Evolutionary conservation across 495 filamentous ascomycete species (phyloP), one percentile per base, ranked within the genome.

Genomic region (Hamigera avellanea): DNA sequence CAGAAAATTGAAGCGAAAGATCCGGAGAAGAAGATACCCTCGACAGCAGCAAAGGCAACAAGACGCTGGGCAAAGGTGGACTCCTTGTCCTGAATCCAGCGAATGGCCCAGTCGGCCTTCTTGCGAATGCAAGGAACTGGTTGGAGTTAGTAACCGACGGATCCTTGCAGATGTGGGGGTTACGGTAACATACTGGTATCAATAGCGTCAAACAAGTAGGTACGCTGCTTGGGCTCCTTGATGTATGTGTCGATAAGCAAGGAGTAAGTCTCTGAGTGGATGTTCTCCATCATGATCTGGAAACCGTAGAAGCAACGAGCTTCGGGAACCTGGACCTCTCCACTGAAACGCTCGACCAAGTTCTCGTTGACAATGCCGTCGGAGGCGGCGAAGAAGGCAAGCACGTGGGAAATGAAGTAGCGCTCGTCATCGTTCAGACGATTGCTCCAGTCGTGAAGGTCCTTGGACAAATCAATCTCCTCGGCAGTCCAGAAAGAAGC

Each of bases 211-310:
- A 98, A 96, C 35, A 98, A 79, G 54, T 95, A 87, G 36, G 76
- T 83, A 38, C 88, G 82, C 69, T 98, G 91, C 62, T 85, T 83
- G 40, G 86, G 85, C 70, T 98, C 91, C 72, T 93, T 95, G 72
- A 98, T 93, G 67, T 99, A 99, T 43, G 93, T 99, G 54, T 99
- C 91, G 59, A 99, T 99, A 48, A 99, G 80, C 10, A 99, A 78
- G 23, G 89, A 95, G 76, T 99, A 99, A 32, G 91, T 99, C 67
- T 99, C 91, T 18, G 91, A 93, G 76, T 99, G 91, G 53, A 99
- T 95, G 70, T 99, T 99, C 77, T 99, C 91, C 84, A 99, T 96
- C 91, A 99, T 99, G 71, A 99, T 99, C 69, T 99, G 91, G 76
- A 99, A 99, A 46, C 91, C 91, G 60, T 98, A 98, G 77, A 98